These are phyloP conservation scores for Mortierella sp. DNA, from an alignment of 371 early-diverging fungal species.

Conservation along the genomic window DNA sequence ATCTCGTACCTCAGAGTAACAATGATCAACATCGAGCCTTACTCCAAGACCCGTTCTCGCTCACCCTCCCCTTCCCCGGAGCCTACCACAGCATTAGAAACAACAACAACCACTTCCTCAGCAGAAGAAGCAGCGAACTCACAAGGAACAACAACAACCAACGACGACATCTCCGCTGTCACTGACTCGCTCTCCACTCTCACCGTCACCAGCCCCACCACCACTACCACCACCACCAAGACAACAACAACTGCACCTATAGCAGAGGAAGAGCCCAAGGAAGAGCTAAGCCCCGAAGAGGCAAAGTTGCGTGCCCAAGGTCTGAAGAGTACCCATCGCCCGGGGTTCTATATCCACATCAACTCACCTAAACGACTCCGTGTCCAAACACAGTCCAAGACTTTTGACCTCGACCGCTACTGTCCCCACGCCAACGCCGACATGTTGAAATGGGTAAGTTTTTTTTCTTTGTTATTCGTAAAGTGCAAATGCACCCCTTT, in stretches of 20 bases:
- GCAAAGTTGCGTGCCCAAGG: constrained; percentile 36
- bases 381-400: constrained; percentile 42
- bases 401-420: constrained; percentile 55
- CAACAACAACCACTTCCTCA: neutral
- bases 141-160: neutral
- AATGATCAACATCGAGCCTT: constrained; percentile 12
- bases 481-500: no score
- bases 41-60: neutral
- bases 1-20: neutral
- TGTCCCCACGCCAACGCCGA: constrained; percentile 59
- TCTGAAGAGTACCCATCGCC: constrained; percentile 55
- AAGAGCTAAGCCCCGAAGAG: constrained; percentile 53
- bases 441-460: constrained; percentile 57
- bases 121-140: neutral
- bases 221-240: neutral
- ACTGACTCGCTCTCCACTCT: neutral
- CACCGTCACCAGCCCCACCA: neutral
- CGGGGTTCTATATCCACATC: constrained; percentile 51
- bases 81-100: neutral
- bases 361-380: constrained; percentile 43
- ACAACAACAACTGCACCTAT: neutral
- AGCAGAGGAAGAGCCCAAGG: constrained; percentile 12
- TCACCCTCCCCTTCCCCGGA: constrained; percentile 6
- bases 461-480: neutral
- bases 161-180: neutral